A percentile compares a stretch with the other conserved stretches of the same genome.
phyloP scores from a whole-genome alignment of 2,329 filamentous ascomycete species.

The Diaporthe sp. region DNA sequence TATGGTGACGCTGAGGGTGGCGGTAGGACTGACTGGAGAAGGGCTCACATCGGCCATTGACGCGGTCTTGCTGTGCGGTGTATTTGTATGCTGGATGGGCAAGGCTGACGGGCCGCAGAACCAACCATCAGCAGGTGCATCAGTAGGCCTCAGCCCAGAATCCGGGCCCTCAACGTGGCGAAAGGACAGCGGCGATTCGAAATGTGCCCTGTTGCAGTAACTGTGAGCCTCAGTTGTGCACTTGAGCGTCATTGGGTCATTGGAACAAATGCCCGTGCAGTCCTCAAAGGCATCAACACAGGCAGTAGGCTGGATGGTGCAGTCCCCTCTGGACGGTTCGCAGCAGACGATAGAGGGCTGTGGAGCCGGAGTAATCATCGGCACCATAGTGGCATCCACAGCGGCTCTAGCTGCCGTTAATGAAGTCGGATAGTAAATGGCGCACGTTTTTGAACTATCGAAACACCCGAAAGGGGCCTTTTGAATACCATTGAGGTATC shows the following conservation, averaged over 20 bases:
- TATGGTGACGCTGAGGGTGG: background rate
- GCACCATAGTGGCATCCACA: background rate
- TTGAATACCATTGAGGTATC: slow-evolving; percentile 26
- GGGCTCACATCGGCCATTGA: background rate
- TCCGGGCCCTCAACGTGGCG: background rate
- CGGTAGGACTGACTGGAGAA: background rate
- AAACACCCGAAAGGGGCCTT: background rate
- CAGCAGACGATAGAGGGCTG: slow-evolving; percentile 21
- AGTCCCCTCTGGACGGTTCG: background rate
- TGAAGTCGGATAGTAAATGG: slow-evolving; percentile 36
- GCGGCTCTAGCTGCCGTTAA: background rate
- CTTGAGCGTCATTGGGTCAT: slow-evolving; percentile 34
- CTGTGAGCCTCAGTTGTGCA: background rate
- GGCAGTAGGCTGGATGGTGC: slow-evolving; percentile 26
- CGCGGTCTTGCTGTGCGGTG: background rate
- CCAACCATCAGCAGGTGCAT: slow-evolving; percentile 19
- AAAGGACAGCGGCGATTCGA: slow-evolving; percentile 29
- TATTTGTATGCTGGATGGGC: background rate
- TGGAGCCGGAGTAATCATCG: slow-evolving; percentile 16
- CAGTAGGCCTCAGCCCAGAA: background rate
- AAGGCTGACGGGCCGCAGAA: slow-evolving; percentile 26
- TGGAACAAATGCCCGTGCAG: slow-evolving; percentile 28
- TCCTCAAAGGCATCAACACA: slow-evolving; percentile 25
- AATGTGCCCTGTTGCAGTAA: slow-evolving; percentile 19
- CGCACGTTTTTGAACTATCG: slow-evolving; percentile 1